phyloP scores from a whole-genome alignment of 768 basidiomycete species.

The Rhodotorula diobovata region DNA sequence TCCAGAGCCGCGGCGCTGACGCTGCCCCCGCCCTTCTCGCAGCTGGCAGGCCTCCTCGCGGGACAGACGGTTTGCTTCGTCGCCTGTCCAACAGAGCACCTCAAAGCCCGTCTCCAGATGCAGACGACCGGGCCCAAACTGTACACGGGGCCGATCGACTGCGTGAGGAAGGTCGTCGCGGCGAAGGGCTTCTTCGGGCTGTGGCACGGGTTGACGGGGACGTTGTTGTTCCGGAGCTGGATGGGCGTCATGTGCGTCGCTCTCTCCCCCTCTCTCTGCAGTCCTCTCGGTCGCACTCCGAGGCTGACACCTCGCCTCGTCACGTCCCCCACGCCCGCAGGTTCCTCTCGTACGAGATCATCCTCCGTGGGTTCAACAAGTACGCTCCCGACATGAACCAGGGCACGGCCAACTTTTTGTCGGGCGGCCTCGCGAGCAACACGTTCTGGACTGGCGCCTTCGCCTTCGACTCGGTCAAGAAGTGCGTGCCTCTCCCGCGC shows the following conservation, averaged over 20 bases:
- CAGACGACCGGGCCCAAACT: constrained; percentile 50
- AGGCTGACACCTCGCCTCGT: constrained; percentile 54
- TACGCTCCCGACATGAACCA: constrained; percentile 40
- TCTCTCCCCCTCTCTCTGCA: constrained; percentile 40
- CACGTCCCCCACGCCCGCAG: not conserved
- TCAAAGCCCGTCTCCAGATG: constrained; percentile 67
- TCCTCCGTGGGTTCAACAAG: constrained; percentile 8
- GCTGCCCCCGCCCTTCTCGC: not conserved
- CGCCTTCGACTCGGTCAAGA: constrained; percentile 70
- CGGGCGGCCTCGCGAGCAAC: constrained; percentile 43
- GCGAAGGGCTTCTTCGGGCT: constrained; percentile 63
- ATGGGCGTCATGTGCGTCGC: constrained; percentile 50
- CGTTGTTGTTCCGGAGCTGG: constrained; percentile 65
- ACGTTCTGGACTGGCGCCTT: not conserved
- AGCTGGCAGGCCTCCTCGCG: constrained; percentile 63
- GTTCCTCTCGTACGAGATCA: constrained; percentile 22
- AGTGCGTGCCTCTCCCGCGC: constrained; percentile 54
- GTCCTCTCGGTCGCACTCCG: too few relatives aligned
- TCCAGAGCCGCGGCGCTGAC: not conserved
- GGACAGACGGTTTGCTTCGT: constrained; percentile 66
- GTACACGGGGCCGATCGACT: constrained; percentile 61
- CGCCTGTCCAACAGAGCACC: constrained; percentile 70
- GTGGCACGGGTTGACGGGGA: constrained; percentile 71
- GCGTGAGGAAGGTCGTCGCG: constrained; percentile 60
- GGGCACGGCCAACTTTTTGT: constrained; percentile 46